Base-by-base conservation (phyloP, 2,329 filamentous ascomycete genomes). In the Diaporthe ampelina region DNA sequence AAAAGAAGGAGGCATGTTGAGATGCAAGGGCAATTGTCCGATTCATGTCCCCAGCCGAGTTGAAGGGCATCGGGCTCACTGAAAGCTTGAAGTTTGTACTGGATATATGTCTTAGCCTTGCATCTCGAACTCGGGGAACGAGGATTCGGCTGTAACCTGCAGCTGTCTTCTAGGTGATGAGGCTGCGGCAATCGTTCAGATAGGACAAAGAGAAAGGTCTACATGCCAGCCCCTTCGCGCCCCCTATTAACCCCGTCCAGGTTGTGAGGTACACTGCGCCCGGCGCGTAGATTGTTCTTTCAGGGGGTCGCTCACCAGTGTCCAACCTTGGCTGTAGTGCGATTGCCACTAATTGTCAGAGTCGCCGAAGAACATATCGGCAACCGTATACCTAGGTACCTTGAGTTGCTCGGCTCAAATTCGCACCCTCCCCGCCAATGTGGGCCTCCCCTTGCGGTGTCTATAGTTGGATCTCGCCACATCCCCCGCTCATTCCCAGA, bases 51-150 rank as follows among this genome's bases (percentile, higher is more conserved):
- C 32, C n/a, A 15, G 32, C 56, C 32, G 37, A 59, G 56, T n/a
- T 37, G 32, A 59, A 59, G 10, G 56, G 56, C 32, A 37, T 59
- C 21, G 17, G 5, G 26, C 17, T 56, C 26, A 56, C 6, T 32
- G 52, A 26, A 19, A 32, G 26, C 15, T 56, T 29, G 26, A 56
- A 29, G 52, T 29, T 19, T 32, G 56, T 59, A 37, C 56, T 59
- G 32, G 19, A 24, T 59, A 59, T 59, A 59, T 40, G 56, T 40
- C 9, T 37, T 24, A 59, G 56, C 32, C 56, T 59, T 59, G 56
- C 56, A 7, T n/a, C 32, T 59, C 5, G 32, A 59, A 40, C 32
- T 59, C 56, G 56, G 56, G 56, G 32, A 59, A 37, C 11, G 56
- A 37, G 10, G 40, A n/a, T 24, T 37, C 19, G 56, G 21, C 56